Base-by-base conservation (phyloP, 176 grass and related monocot genomes). In the Poa annua region DNA sequence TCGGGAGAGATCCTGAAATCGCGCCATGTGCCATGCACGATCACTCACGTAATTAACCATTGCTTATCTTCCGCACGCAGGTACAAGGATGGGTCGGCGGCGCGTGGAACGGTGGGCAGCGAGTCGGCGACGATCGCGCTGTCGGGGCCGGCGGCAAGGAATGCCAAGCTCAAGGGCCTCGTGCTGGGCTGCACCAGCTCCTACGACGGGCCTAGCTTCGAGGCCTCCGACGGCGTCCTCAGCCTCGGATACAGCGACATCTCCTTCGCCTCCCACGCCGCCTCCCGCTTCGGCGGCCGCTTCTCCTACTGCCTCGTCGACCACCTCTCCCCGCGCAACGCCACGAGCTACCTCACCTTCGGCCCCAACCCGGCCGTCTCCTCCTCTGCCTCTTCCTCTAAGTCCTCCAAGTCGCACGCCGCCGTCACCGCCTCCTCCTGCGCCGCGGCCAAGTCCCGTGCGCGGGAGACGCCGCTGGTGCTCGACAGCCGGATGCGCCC, bases 231-330 rank as follows among this genome's bases (percentile, higher is more conserved):
- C 78, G 97, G 97, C 76, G 93, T 99, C 48, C 85, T 99, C 59
- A 94, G 93, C 80, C 90, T 99, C 63, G 97, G 97, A 59, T 87
- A 94, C 89, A 96, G 93, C 81, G 49, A 84, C 80, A 62, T 91
- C 89, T 96, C 97, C 80, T 99, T 99, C 74, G 80, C 97, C 4
- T 84, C 83, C 6, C 87, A 56, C 25, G 97, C 93, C 85, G 88
- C 96, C n/a, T 79, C 76, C 7, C 84, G 83, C 52, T 98, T 98
- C 86, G 91, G 89, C 53, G 93, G 88, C 15, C 85, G 84, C 52
- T 99, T 99, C 97, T 96, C 97, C 61, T 99, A 99, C 88, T 99
- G 97, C 89, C 92, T 99, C n/a, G 97, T 99, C 44, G 97, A 99
- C 89, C 97, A 99, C 91, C 93, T 99, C 33, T 68, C 90, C 59